phyloP scores from a whole-genome alignment of 257 asterid species.

The Fraxinus americana region DNA sequence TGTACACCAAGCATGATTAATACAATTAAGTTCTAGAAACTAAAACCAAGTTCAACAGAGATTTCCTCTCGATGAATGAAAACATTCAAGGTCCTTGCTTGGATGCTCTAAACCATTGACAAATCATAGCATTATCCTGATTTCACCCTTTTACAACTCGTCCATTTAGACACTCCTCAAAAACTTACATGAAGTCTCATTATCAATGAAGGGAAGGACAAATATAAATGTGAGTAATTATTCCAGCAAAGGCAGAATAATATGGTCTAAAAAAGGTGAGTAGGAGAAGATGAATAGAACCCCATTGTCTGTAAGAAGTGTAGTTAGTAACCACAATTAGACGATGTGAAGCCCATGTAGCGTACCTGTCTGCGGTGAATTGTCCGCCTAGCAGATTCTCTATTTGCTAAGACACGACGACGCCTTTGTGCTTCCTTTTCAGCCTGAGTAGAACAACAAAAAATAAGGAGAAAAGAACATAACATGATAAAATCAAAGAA shows the following conservation, averaged over 20 bases:
- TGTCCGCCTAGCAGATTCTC: constrained; percentile 94
- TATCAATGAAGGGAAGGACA: not conserved
- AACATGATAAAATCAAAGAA: not conserved
- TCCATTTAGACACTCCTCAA: not conserved
- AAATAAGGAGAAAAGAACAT: not conserved
- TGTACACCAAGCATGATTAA: too few relatives aligned
- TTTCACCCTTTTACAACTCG: not conserved
- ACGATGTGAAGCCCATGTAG: not conserved
- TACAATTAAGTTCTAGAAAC: not conserved
- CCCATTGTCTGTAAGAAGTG: not conserved
- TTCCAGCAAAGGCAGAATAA: not conserved
- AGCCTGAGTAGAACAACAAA: constrained; percentile 40
- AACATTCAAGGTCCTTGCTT: not conserved
- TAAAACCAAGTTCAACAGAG: not conserved
- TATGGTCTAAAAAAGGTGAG: not conserved
- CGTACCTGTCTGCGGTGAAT: constrained; percentile 85
- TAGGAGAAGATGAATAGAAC: not conserved
- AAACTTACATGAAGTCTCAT: not conserved
- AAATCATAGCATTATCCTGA: not conserved
- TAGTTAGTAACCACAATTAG: not conserved
- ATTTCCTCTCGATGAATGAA: not conserved
- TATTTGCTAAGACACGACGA: constrained; percentile 72
- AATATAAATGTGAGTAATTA: too few relatives aligned
- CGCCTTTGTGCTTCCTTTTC: constrained; percentile 64
- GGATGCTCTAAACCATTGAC: not conserved